A percentile compares a stretch with the other conserved stretches of the same genome.
These are phyloP conservation scores for Dillenia turbinata DNA, from an alignment of 164 flowering plant species.

Conservation along the genomic window DNA sequence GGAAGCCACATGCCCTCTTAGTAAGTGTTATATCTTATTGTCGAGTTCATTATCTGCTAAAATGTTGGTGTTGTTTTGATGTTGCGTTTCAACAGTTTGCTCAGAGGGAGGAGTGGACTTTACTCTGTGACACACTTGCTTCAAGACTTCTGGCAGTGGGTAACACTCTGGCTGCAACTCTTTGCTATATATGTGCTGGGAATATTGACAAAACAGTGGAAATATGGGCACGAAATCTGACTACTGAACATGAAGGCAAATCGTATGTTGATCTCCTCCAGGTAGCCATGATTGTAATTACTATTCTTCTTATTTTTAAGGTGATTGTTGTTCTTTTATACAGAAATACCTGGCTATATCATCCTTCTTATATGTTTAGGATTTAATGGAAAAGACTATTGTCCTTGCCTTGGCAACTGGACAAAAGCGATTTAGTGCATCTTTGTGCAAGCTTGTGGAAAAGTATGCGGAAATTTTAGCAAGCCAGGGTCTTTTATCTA, in stretches of 20 bases:
- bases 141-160: constrained; percentile 72
- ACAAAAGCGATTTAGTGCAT: constrained; percentile 76
- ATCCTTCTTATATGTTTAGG: constrained; percentile 32
- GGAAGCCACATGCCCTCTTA: no score
- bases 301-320: background rate
- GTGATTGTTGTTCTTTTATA: no score
- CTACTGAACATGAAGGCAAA: constrained; percentile 55
- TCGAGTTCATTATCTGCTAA: no score
- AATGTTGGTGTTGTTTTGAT: background rate
- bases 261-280: constrained; percentile 87
- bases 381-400: constrained; percentile 95
- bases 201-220: constrained; percentile 91
- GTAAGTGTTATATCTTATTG: no score
- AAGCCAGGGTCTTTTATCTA: constrained; percentile 83
- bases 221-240: constrained; percentile 76
- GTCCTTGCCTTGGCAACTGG: constrained; percentile 89
- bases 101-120: constrained; percentile 74
- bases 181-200: constrained; percentile 94
- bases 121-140: constrained; percentile 81
- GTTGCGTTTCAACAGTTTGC: constrained; percentile 58
- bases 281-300: constrained; percentile 33
- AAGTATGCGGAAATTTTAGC: constrained; percentile 94
- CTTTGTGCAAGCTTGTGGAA: constrained; percentile 84
- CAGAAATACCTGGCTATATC: no score
- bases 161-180: constrained; percentile 81